Percentiles rank a stretch among this genome's conserved stretches.
Conservation (phyloP, 2,329 filamentous ascomycete species). For the Arthrinium phaeospermum region DNA sequence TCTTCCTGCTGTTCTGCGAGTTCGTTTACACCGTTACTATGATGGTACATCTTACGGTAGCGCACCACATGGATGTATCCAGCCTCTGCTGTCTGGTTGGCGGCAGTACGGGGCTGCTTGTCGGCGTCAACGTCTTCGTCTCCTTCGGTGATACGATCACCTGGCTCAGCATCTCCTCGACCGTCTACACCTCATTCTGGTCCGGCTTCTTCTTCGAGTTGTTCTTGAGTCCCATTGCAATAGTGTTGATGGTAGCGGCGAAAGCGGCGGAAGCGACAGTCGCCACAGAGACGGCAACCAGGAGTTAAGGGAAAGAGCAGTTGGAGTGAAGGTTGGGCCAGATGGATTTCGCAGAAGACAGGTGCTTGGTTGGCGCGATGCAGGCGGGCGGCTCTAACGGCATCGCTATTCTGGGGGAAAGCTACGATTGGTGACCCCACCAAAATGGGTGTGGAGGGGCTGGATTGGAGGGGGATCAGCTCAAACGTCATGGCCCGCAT, state of each 20-base stretch:
- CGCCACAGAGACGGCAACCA: not conserved
- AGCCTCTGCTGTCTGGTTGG: not conserved
- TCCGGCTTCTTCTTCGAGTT: not conserved
- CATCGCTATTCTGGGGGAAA: not conserved
- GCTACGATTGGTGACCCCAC: not conserved
- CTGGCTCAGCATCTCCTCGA: not conserved
- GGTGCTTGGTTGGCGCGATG: not conserved
- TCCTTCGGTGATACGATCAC: not conserved
- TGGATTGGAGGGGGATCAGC: not conserved
- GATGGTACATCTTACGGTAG: not conserved
- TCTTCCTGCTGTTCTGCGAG: not conserved
- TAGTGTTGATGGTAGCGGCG: not conserved
- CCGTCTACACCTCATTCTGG: not conserved
- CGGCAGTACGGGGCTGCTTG: not conserved
- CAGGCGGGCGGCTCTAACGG: not conserved
- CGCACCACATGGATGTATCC: not conserved
- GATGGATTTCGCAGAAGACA: not conserved
- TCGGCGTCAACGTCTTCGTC: not conserved
- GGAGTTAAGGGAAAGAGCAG: not conserved
- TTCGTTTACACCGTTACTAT: not conserved
- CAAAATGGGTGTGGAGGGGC: not conserved
- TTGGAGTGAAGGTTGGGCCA: not conserved
- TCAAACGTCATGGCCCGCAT: slow-evolving; percentile 14
- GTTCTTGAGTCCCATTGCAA: not conserved
- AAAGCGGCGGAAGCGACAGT: not conserved